phyloP scores from a whole-genome alignment of 192 early-diverging fungal species.

The Coemansia sp. region DNA sequence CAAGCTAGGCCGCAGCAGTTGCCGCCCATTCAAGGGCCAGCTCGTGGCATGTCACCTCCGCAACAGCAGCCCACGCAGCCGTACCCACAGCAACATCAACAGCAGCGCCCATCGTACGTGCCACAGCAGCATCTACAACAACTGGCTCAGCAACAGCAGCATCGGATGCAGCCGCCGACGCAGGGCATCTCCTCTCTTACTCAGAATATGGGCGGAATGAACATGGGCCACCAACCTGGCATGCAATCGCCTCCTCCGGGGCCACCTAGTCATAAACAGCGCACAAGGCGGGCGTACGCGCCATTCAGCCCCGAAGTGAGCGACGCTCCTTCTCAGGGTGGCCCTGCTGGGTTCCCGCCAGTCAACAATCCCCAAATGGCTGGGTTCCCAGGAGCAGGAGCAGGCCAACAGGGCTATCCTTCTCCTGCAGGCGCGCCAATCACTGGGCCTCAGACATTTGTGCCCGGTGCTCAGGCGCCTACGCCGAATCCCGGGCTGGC shows the following conservation, averaged over 20 bases:
- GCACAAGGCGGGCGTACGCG: constrained; percentile 32
- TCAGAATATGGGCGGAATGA: constrained; percentile 44
- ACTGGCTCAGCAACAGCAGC: constrained; percentile 15
- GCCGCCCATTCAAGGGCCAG: constrained; percentile 1
- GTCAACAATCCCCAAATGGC: constrained; percentile 10
- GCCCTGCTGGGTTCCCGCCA: constrained; percentile 23
- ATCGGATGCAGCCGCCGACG: background rate
- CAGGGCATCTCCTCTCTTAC: constrained; percentile 15
- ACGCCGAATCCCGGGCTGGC: constrained; percentile 20
- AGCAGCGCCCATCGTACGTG: constrained; percentile 2
- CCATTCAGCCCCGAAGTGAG: constrained; percentile 12
- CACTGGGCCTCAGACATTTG: constrained; percentile 42
- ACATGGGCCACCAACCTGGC: constrained; percentile 29
- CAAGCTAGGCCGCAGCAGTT: constrained; percentile 14
- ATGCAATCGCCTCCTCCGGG: constrained; percentile 24
- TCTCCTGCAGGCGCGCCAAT: constrained; percentile 21
- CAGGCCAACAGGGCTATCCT: constrained; percentile 22
- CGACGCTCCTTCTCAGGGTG: constrained; percentile 3
- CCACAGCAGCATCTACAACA: constrained; percentile 5
- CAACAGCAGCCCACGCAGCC: constrained; percentile 10
- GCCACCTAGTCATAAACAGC: constrained; percentile 27
- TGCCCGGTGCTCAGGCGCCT: constrained; percentile 43
- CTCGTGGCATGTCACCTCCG: background rate
- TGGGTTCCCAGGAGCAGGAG: constrained; percentile 27
- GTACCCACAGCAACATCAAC: constrained; percentile 12